Evolutionary conservation across 495 filamentous ascomycete species (phyloP).

Genomic region (Neurospora discreta): DNA sequence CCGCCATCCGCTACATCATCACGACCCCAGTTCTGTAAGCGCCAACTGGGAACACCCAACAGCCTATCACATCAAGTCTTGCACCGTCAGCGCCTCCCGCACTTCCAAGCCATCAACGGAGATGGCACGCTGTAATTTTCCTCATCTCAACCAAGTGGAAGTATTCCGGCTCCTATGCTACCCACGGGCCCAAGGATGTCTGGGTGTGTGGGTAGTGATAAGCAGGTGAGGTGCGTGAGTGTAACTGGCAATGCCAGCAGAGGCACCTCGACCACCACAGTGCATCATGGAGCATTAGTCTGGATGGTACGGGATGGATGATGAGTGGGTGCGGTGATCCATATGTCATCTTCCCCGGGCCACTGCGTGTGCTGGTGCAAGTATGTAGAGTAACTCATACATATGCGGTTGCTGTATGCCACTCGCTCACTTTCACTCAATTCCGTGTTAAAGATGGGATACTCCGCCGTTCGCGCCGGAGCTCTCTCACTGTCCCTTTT

Average conservation of each 20-base stretch:
- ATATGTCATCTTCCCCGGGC: not conserved
- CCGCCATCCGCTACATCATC: conserved; percentile 35
- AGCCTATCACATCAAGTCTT: conserved; percentile 34
- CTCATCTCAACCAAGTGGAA: not conserved
- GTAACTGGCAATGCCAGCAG: not conserved
- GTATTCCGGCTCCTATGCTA: conserved; percentile 8
- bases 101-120: conserved; percentile 1
- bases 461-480: conserved; percentile 3
- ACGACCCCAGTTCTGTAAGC: conserved; percentile 36
- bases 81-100: conserved; percentile 9
- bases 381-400: not conserved
- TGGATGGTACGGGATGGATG: not conserved
- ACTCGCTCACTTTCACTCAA: not conserved
- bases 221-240: not conserved
- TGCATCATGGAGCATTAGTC: not conserved
- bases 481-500: not conserved
- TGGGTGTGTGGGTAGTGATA: conserved; percentile 2
- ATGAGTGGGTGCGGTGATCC: not conserved
- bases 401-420: not conserved
- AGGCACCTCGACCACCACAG: not conserved
- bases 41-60: conserved; percentile 35
- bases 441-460: conserved; percentile 3
- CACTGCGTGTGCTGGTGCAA: not conserved
- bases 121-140: not conserved
- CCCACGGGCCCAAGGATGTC: conserved; percentile 9